Evolutionary conservation across 768 basidiomycete genomes (phyloP).

Genomic region (Agaricus blazei): DNA sequence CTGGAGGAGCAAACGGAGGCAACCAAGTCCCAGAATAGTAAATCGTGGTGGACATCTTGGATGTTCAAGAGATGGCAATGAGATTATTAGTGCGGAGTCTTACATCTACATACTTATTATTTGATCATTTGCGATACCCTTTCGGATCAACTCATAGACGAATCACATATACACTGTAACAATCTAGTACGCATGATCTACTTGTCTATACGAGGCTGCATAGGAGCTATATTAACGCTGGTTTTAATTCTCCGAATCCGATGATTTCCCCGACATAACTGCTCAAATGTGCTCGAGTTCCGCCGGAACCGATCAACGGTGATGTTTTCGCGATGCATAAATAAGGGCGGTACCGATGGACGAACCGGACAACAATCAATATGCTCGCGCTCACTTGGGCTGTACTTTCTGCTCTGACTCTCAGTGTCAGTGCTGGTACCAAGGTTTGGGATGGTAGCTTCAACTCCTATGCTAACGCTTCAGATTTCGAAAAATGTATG

Average conservation of each 20-base stretch:
- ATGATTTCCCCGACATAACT: slow-evolving; percentile 27
- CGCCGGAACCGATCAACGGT: slow-evolving; percentile 25
- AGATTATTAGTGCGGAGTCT: slow-evolving; percentile 20
- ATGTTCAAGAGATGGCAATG: slow-evolving; percentile 45
- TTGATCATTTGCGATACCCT: slow-evolving; percentile 28
- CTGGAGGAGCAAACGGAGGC: slow-evolving; percentile 53
- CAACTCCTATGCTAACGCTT: slow-evolving; percentile 36
- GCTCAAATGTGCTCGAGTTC: slow-evolving; percentile 23
- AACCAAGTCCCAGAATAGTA: slow-evolving; percentile 36
- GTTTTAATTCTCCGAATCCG: slow-evolving; percentile 27
- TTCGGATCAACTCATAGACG: slow-evolving; percentile 30
- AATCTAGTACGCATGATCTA: slow-evolving; percentile 10
- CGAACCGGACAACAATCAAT: slow-evolving; percentile 5
- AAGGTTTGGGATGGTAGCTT: slow-evolving; percentile 54
- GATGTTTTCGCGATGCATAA: slow-evolving; percentile 14
- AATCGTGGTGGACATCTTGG: slow-evolving; percentile 65
- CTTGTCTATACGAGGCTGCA: background rate
- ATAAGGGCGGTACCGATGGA: background rate
- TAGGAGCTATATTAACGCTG: slow-evolving; percentile 8
- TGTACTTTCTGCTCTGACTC: slow-evolving; percentile 28
- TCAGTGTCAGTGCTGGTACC: slow-evolving; percentile 40
- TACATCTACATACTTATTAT: slow-evolving; percentile 13
- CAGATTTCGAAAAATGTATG: slow-evolving; percentile 52
- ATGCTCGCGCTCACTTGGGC: slow-evolving; percentile 26
- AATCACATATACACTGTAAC: slow-evolving; percentile 9